Evolutionary conservation across 306 rosid genomes (phyloP).

Genomic region (Vigna mungo): DNA sequence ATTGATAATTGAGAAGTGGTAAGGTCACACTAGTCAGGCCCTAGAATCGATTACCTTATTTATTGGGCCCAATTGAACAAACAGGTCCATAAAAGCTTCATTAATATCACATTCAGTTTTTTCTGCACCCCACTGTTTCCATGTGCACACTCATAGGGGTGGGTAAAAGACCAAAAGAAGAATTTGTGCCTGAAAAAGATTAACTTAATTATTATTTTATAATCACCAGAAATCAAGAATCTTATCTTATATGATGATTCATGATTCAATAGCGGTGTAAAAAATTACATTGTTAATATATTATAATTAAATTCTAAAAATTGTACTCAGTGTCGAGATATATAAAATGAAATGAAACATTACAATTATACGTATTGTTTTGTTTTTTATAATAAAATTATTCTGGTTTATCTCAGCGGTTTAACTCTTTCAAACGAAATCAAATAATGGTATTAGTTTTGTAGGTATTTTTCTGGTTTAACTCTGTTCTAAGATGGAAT

Average conservation of each 20-base stretch:
- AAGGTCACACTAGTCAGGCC: neutral
- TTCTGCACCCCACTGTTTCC: no score
- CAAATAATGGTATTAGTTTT: neutral
- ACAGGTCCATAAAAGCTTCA: no score
- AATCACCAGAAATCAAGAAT: neutral
- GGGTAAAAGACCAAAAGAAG: no score
- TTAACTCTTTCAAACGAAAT: neutral
- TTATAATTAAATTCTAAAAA: neutral
- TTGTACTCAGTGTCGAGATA: neutral
- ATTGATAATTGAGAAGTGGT: neutral
- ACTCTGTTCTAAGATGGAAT: slow-evolving; percentile 1
- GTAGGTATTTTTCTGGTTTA: neutral
- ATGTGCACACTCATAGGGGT: no score
- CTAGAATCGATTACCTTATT: neutral
- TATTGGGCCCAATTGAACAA: neutral
- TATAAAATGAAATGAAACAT: neutral
- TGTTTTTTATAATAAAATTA: neutral
- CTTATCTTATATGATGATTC: no score
- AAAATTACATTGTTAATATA: neutral
- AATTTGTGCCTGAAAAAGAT: no score
- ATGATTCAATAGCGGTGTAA: neutral
- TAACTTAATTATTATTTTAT: no score
- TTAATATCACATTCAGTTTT: no score
- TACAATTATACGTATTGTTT: neutral
- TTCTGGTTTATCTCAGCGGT: neutral